These are phyloP conservation scores for Teunomyces lycoperdinae DNA, from an alignment of 805 yeast genomes.

Conservation along the genomic window DNA sequence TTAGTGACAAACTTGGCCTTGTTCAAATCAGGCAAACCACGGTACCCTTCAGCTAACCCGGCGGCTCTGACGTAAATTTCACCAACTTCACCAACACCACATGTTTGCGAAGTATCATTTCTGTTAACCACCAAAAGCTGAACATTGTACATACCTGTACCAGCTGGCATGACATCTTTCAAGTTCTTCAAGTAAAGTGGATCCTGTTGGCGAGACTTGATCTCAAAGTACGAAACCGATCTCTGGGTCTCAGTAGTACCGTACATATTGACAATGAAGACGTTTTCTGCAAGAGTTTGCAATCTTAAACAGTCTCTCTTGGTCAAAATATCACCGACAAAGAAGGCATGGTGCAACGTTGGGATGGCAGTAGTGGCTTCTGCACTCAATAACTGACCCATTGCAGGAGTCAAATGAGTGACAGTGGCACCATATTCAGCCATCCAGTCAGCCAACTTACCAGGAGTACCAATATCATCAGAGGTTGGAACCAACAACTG, in stretches of 20 bases:
- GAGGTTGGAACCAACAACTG: conserved; percentile 89
- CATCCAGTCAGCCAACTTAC: conserved; percentile 97
- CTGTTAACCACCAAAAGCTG: conserved; percentile 93
- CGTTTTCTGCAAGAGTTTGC: conserved; percentile 89
- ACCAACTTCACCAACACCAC: conserved; percentile 99
- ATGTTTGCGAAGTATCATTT: conserved; percentile 79
- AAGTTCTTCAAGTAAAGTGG: conserved; percentile 73
- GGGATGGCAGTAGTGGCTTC: conserved; percentile 91
- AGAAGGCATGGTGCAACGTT: conserved; percentile 88
- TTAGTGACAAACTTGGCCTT: conserved; percentile 82
- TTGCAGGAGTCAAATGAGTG: conserved; percentile 97
- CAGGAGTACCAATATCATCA: conserved; percentile 98
- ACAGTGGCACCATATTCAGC: conserved; percentile 85
- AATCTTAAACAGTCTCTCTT: conserved; percentile 94
- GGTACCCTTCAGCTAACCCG: conserved; percentile 94
- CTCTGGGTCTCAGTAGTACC: conserved; percentile 99
- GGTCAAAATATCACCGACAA: conserved; percentile 96
- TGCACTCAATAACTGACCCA: conserved; percentile 96
- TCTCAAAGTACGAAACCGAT: conserved; percentile 92
- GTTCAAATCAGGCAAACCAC: conserved; percentile 87
- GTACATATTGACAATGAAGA: conserved; percentile 92
- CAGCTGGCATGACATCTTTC: conserved; percentile 98
- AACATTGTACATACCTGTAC: conserved; percentile 94
- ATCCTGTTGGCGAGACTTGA: conserved; percentile 67
- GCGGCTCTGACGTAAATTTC: conserved; percentile 98